Conservation (phyloP, 331 rosid genomes). For the Arachis monticola region DNA sequence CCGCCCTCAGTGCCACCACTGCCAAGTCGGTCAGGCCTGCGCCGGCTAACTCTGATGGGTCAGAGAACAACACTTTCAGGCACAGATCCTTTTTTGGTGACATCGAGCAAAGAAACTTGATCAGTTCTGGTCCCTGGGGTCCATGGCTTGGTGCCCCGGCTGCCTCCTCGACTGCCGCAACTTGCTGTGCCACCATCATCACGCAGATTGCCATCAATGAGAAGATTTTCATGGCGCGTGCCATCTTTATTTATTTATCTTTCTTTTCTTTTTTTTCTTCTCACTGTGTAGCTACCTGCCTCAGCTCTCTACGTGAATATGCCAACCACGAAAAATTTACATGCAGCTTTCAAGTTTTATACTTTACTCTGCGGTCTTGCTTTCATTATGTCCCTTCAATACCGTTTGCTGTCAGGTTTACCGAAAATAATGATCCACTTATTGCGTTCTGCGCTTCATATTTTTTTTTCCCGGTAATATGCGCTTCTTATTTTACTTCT, state of each 20-base stretch:
- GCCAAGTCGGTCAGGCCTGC: slow-evolving; percentile 43
- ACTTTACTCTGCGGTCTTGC: slow-evolving; percentile 1
- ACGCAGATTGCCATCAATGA: slow-evolving; percentile 43
- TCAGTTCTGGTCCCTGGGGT: background rate
- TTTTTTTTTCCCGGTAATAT: too few species aligned
- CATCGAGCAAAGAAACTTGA: slow-evolving; percentile 40
- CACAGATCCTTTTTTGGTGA: slow-evolving; percentile 33
- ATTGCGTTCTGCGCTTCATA: background rate
- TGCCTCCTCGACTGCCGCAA: slow-evolving; percentile 9
- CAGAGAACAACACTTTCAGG: slow-evolving; percentile 24
- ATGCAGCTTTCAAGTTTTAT: background rate
- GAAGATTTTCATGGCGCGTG: slow-evolving; percentile 25
- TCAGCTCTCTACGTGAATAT: background rate
- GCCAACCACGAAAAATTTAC: background rate
- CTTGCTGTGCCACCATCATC: slow-evolving; percentile 20
- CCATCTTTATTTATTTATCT: slow-evolving; percentile 25
- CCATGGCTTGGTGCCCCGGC: too few species aligned
- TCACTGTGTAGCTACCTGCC: background rate
- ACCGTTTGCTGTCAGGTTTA: background rate
- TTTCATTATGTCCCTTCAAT: background rate
- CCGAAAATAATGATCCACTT: background rate
- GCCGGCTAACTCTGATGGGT: slow-evolving; percentile 15
- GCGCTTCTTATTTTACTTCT: too few species aligned
- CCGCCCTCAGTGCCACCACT: slow-evolving; percentile 42
- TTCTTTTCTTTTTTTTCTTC: background rate